A percentile compares a stretch with the other conserved stretches of the same genome.
phyloP scores from a whole-genome alignment of 176 grass and related monocot genomes.

The Musa beccarii region DNA sequence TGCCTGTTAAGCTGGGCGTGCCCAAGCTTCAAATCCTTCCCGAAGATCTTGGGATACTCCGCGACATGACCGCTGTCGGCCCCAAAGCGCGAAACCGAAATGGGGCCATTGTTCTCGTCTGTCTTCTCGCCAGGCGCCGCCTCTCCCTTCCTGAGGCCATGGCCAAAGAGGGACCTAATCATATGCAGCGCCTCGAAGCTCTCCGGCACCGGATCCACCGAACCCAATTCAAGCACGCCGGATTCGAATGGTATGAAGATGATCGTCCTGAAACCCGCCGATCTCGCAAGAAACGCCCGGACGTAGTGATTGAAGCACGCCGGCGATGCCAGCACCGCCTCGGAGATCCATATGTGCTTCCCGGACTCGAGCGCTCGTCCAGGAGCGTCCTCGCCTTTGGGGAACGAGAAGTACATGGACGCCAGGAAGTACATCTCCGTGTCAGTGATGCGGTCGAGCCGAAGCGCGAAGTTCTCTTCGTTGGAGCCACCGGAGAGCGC shows the following conservation, averaged over 20 bases:
- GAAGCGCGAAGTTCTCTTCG: constrained; percentile 19
- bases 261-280: constrained; percentile 8
- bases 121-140: neutral
- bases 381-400: constrained; percentile 5
- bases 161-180: neutral
- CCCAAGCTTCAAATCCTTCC: constrained; percentile 1
- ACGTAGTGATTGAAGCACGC: constrained; percentile 11
- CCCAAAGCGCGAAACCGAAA: neutral
- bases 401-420: constrained; percentile 21
- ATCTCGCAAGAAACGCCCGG: constrained; percentile 9
- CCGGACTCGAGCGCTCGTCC: constrained; percentile 2
- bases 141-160: neutral
- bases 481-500: constrained; percentile 9
- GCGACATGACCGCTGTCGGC: neutral
- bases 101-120: neutral
- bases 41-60: constrained; percentile 14
- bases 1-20: neutral
- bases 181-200: constrained; percentile 12
- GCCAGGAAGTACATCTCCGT: constrained; percentile 19
- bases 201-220: constrained; percentile 6
- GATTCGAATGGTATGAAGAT: constrained; percentile 2
- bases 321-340: neutral
- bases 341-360: constrained; percentile 11
- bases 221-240: constrained; percentile 16
- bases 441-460: constrained; percentile 12